Percentiles rank a stretch among this genome's conserved stretches.
These are phyloP conservation scores for Misopates orontium DNA, from an alignment of 257 asterid genomes.

Conservation along the genomic window DNA sequence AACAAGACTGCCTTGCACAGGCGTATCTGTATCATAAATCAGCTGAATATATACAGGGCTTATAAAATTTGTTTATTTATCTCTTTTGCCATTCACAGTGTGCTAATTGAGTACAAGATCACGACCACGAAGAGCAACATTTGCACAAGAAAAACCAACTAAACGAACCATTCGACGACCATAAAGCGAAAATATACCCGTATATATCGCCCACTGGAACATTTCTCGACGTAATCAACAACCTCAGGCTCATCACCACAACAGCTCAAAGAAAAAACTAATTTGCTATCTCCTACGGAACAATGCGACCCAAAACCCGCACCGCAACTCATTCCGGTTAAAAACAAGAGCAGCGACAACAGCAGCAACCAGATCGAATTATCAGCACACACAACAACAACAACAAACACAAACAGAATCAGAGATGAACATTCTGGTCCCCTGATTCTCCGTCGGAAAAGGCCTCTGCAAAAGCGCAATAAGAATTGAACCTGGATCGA, in stretches of 20 bases:
- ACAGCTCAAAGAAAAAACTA: slow-evolving; percentile 25
- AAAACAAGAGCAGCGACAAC: slow-evolving; percentile 9
- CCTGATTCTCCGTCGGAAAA: slow-evolving; percentile 29
- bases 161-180: neutral
- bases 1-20: neutral
- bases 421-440: slow-evolving; percentile 26
- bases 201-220: slow-evolving; percentile 56
- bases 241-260: slow-evolving; percentile 32
- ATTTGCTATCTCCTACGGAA: slow-evolving; percentile 20
- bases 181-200: slow-evolving; percentile 46
- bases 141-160: neutral
- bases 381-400: slow-evolving; percentile 21
- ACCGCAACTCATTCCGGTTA: slow-evolving; percentile 44
- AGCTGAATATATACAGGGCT: no score
- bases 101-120: no score
- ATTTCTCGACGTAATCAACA: slow-evolving; percentile 60
- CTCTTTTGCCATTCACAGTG: no score
- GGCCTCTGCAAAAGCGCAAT: slow-evolving; percentile 25
- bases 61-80: no score
- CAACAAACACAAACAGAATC: slow-evolving; percentile 24
- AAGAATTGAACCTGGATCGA: slow-evolving; percentile 37
- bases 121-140: no score
- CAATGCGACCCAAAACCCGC: slow-evolving; percentile 34
- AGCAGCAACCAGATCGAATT: slow-evolving; percentile 21
- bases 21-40: no score